A percentile compares a stretch with the other conserved stretches of the same genome.
phyloP scores from a whole-genome alignment of 2,329 filamentous ascomycete genomes.

The Aspergillus hortae region DNA sequence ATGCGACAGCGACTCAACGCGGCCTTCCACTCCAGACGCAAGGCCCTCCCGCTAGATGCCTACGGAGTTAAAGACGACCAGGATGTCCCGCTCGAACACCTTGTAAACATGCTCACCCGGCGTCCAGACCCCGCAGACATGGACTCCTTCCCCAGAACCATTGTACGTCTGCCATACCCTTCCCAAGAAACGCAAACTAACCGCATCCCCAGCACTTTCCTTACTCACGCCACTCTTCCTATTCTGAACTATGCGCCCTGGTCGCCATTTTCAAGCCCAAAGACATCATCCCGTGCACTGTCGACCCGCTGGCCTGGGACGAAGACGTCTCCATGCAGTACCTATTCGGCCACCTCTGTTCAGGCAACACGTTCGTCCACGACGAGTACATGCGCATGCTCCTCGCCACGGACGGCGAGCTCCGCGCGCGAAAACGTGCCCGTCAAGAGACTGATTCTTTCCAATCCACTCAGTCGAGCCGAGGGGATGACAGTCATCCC shows the following conservation, averaged over 20 bases:
- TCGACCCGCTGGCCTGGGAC: conserved; percentile 62
- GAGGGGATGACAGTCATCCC: neutral
- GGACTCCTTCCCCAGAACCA: conserved; percentile 14
- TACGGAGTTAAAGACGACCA: conserved; percentile 36
- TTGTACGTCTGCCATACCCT: conserved; percentile 24
- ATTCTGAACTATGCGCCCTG: conserved; percentile 70
- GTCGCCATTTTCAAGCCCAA: conserved; percentile 65
- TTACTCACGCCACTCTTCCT: conserved; percentile 87
- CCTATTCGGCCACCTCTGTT: conserved; percentile 71
- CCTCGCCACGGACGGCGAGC: conserved; percentile 18
- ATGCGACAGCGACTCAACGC: conserved; percentile 27
- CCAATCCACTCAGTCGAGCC: neutral
- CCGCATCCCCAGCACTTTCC: conserved; percentile 58
- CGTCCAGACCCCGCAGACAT: conserved; percentile 16
- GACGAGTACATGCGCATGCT: conserved; percentile 57
- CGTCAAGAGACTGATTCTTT: conserved; percentile 1
- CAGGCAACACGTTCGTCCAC: conserved; percentile 58
- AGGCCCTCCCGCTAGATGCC: conserved; percentile 34
- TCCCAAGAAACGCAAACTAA: neutral
- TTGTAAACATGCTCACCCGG: conserved; percentile 27
- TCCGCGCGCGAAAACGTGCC: conserved; percentile 16
- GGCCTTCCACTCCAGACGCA: conserved; percentile 32
- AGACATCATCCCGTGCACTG: conserved; percentile 81
- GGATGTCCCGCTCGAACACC: conserved; percentile 35
- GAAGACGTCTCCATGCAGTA: conserved; percentile 59